Conservation (phyloP, 805 yeast species). For the Lachancea cidri region DNA sequence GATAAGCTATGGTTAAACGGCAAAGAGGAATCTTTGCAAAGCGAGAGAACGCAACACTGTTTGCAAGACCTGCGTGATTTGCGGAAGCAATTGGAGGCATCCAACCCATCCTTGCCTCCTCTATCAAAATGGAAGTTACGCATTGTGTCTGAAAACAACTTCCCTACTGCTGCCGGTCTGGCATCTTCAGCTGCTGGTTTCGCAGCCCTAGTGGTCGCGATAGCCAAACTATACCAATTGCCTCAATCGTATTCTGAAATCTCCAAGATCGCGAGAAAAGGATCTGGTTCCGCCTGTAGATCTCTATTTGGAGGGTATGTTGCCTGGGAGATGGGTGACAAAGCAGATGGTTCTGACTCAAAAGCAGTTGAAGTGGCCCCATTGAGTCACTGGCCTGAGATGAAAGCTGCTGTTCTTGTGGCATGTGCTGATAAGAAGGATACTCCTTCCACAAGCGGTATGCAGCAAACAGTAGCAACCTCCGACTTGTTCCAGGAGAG, state of each 20-base stretch:
- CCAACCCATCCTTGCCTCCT: constrained; percentile 49
- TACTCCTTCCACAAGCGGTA: constrained; percentile 90
- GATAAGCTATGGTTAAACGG: constrained; percentile 88
- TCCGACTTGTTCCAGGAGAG: constrained; percentile 83
- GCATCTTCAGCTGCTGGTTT: constrained; percentile 99
- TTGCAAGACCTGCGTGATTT: constrained; percentile 65
- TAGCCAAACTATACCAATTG: constrained; percentile 76
- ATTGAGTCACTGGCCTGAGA: constrained; percentile 79
- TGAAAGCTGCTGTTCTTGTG: constrained; percentile 88
- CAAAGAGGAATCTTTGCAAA: constrained; percentile 62
- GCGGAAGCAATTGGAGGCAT: constrained; percentile 55
- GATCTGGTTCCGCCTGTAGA: constrained; percentile 98
- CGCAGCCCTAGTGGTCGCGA: constrained; percentile 90
- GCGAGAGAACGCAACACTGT: constrained; percentile 65
- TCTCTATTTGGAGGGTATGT: constrained; percentile 96
- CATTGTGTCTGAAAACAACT: constrained; percentile 89
- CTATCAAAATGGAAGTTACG: constrained; percentile 63
- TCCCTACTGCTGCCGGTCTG: constrained; percentile 98
- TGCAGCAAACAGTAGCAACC: constrained; percentile 91
- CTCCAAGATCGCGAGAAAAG: constrained; percentile 93
- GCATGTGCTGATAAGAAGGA: constrained; percentile 93
- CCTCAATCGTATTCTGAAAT: constrained; percentile 84
- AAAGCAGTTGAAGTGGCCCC: constrained; percentile 92
- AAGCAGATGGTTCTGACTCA: constrained; percentile 80
- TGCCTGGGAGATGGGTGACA: constrained; percentile 96